Conservation (phyloP, 352 stramenopile species). For the Phytophthora pistaciae region DNA sequence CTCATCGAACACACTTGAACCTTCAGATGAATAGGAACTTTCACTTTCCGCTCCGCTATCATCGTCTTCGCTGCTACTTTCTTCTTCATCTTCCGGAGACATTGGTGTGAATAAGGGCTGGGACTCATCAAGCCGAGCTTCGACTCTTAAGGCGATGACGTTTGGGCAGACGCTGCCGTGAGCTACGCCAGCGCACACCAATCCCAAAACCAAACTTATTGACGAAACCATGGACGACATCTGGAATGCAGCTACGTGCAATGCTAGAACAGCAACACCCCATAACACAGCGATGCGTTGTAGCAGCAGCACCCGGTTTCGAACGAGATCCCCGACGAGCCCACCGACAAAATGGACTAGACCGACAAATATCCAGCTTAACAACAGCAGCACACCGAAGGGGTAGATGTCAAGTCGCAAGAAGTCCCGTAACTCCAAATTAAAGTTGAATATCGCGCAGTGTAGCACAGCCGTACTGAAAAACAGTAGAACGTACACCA, state of each 20-base stretch:
- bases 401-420: constrained; percentile 59
- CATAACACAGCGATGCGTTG: constrained; percentile 52
- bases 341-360: constrained; percentile 63
- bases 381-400: constrained; percentile 63
- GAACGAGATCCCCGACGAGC: constrained; percentile 55
- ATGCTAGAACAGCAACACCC: constrained; percentile 49
- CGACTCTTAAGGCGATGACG: constrained; percentile 53
- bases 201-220: constrained; percentile 44
- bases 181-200: constrained; percentile 47
- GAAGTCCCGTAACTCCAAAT: constrained; percentile 51
- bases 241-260: constrained; percentile 52
- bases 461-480: constrained; percentile 66
- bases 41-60: constrained; percentile 37
- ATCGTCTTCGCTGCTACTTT: constrained; percentile 30
- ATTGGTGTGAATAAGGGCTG: constrained; percentile 10
- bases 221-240: constrained; percentile 36
- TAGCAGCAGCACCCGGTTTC: constrained; percentile 56
- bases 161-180: constrained; percentile 66
- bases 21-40: constrained; percentile 24
- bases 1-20: constrained; percentile 17
- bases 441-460: constrained; percentile 75
- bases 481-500: constrained; percentile 64
- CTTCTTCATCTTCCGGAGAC: constrained; percentile 20
- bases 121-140: constrained; percentile 31
- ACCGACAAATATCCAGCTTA: constrained; percentile 63